Evolutionary conservation across 139 green algal genomes (phyloP).

Genomic region (Coelastrella sp.): DNA sequence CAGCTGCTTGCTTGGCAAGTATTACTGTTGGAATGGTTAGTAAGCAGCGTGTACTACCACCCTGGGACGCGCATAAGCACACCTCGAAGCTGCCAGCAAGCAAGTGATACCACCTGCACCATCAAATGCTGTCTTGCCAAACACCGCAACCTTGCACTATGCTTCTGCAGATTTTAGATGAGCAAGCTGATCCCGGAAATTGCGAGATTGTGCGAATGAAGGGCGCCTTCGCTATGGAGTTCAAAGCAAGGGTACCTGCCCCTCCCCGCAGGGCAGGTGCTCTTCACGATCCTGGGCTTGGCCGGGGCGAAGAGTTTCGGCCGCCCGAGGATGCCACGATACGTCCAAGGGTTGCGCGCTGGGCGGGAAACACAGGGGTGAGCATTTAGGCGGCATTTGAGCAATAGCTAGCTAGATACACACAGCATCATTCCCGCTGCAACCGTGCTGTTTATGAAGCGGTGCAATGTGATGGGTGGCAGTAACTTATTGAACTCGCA

Average conservation of each 20-base stretch:
- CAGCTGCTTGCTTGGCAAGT: neutral
- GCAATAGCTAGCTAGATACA: too few relatives aligned
- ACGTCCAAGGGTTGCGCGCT: neutral
- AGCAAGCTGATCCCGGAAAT: slow-evolving; percentile 1
- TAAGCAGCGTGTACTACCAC: neutral
- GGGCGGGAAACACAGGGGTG: slow-evolving; percentile 3
- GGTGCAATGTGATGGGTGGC: too few relatives aligned
- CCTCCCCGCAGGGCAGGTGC: neutral
- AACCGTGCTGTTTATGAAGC: neutral
- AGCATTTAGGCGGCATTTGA: neutral
- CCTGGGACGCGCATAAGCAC: too few relatives aligned
- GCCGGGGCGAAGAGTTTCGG: neutral
- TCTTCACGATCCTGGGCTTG: neutral
- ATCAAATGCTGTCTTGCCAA: neutral
- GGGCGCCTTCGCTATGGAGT: slow-evolving; percentile 31
- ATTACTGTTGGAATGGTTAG: too few relatives aligned
- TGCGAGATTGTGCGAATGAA: slow-evolving; percentile 25
- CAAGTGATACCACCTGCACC: too few relatives aligned
- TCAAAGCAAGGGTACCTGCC: neutral
- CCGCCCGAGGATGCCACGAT: neutral
- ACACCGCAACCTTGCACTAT: neutral
- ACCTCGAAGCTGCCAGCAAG: too few relatives aligned
- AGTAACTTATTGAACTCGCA: too few relatives aligned
- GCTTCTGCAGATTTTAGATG: slow-evolving; percentile 18
- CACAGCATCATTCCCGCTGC: too few relatives aligned